phyloP scores from a whole-genome alignment of 1,284 basidiomycete genomes.

The Bondarzewia mesenterica region DNA sequence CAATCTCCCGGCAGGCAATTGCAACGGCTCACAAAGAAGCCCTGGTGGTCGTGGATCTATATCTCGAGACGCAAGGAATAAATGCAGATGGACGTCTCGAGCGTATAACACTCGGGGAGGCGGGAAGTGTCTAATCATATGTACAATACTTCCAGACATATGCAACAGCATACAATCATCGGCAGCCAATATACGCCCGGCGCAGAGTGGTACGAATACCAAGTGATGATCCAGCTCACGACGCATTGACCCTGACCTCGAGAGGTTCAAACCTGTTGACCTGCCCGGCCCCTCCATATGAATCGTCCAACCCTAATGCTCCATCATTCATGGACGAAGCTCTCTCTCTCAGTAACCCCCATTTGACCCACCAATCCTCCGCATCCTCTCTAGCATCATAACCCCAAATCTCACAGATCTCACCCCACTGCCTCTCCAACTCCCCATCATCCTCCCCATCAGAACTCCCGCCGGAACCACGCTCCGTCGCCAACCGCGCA shows the following conservation, averaged over 20 bases:
- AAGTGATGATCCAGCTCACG: too few species aligned
- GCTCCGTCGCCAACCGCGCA: neutral
- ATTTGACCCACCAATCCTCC: constrained; percentile 8
- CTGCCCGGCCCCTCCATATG: neutral
- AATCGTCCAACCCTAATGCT: too few species aligned
- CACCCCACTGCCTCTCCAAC: constrained; percentile 12
- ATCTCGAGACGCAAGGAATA: too few species aligned
- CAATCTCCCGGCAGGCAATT: too few species aligned
- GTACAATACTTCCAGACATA: neutral
- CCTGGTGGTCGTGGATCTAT: too few species aligned
- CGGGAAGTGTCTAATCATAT: neutral
- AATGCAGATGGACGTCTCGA: too few species aligned
- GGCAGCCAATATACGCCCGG: neutral
- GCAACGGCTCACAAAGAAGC: too few species aligned
- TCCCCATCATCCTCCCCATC: constrained; percentile 13
- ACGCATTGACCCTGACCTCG: neutral
- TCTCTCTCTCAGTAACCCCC: constrained; percentile 6
- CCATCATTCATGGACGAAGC: neutral
- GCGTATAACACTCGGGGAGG: too few species aligned
- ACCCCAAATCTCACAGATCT: constrained; percentile 11
- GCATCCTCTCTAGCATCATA: constrained; percentile 13
- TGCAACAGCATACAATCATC: neutral
- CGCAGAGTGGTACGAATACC: neutral
- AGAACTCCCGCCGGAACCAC: neutral
- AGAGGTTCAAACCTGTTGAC: neutral